Evolutionary conservation across 371 early-diverging fungal genomes (phyloP).

Genomic region (Spiromyces aspiralis): DNA sequence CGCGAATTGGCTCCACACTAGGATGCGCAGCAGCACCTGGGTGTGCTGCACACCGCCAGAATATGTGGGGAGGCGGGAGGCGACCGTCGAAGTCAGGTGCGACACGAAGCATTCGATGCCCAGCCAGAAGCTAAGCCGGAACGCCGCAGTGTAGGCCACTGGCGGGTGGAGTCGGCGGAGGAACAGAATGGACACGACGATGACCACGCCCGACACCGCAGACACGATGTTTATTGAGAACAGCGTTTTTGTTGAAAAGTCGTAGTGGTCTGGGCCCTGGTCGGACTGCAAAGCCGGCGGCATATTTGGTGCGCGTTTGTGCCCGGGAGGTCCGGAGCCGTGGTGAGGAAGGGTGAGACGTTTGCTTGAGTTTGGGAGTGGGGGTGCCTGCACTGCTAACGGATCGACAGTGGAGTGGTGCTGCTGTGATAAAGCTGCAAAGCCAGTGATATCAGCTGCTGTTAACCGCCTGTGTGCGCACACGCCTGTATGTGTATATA

Average conservation of each 20-base stretch:
- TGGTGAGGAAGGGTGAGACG: too few relatives aligned
- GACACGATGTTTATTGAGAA: conserved; percentile 20
- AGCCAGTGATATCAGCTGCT: too few relatives aligned
- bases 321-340: too few relatives aligned
- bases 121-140: conserved; percentile 22
- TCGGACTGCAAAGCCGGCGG: too few relatives aligned
- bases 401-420: too few relatives aligned
- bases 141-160: conserved; percentile 18
- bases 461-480: too few relatives aligned
- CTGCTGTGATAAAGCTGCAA: too few relatives aligned
- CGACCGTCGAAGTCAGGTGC: conserved; percentile 16
- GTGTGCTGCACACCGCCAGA: conserved; percentile 9
- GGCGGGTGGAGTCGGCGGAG: conserved; percentile 21
- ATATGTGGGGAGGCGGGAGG: conserved; percentile 14
- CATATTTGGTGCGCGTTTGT: too few relatives aligned
- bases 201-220: conserved; percentile 15
- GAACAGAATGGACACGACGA: conserved; percentile 14
- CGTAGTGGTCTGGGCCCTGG: not conserved
- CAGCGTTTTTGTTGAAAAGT: conserved; percentile 1
- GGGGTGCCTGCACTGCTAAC: too few relatives aligned
- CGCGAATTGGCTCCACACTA: conserved; percentile 21
- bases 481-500: too few relatives aligned
- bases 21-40: conserved; percentile 13
- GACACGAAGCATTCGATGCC: conserved; percentile 18
- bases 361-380: too few relatives aligned